Percentiles rank a stretch among this genome's conserved stretches.
These are phyloP conservation scores for Yarrowia alimentaria DNA, from an alignment of 805 yeast genomes.

Conservation along the genomic window DNA sequence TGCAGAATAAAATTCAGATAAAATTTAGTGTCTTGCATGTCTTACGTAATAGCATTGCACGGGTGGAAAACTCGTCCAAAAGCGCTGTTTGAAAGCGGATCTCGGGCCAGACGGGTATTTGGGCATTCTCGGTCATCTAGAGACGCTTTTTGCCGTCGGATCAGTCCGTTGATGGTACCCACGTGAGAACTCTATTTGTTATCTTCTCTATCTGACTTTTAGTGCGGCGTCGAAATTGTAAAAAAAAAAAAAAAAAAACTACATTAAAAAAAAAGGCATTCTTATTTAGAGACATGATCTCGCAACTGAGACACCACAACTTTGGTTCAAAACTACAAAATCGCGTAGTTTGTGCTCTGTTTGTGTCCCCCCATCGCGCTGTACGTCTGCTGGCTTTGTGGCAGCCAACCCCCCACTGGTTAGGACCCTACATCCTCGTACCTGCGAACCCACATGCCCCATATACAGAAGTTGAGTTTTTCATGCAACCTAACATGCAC, in stretches of 20 bases:
- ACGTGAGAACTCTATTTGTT: constrained; percentile 19
- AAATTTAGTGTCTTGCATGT: constrained; percentile 13
- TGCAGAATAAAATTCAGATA: constrained; percentile 12
- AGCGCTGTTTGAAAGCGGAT: neutral
- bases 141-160: neutral
- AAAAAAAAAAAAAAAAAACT: neutral
- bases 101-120: no score
- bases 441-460: no score
- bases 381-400: no score
- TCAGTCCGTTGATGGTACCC: neutral
- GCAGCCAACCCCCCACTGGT: no score
- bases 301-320: neutral
- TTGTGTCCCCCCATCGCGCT: no score
- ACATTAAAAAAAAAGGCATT: neutral
- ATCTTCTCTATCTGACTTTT: constrained; percentile 21
- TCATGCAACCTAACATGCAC: constrained; percentile 19
- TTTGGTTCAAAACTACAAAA: no score
- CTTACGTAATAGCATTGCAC: constrained; percentile 3
- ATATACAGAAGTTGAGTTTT: constrained; percentile 6
- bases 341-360: no score
- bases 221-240: constrained; percentile 25
- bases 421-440: no score
- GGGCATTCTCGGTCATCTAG: neutral
- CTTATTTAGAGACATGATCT: neutral
- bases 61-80: neutral